A percentile compares a stretch with the other conserved stretches of the same genome.
Evolutionary conservation across 345 rosid species (phyloP).

Genomic region (Populus davidiana): DNA sequence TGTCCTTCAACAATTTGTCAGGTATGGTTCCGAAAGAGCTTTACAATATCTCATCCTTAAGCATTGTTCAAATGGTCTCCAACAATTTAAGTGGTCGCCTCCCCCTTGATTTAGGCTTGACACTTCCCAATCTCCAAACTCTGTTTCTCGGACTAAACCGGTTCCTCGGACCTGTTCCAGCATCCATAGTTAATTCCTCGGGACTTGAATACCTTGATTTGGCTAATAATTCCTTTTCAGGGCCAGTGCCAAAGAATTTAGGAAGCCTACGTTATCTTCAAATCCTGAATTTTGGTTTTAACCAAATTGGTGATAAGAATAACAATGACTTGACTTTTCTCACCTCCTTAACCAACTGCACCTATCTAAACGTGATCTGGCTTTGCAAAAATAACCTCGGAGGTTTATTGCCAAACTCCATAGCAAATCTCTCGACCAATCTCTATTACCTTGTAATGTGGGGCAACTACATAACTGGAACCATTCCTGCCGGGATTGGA

Average conservation of each 20-base stretch:
- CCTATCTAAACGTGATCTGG: background rate
- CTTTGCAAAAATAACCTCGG: background rate
- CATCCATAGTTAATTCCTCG: background rate
- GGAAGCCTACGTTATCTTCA: background rate
- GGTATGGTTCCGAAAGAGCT: background rate
- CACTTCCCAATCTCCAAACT: background rate
- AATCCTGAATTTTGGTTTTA: background rate
- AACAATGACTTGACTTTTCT: background rate
- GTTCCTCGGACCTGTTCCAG: background rate
- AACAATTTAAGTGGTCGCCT: background rate
- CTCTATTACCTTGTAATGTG: background rate
- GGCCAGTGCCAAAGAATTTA: background rate
- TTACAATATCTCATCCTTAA: background rate
- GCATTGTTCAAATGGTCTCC: background rate
- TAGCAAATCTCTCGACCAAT: background rate
- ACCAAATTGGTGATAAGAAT: background rate
- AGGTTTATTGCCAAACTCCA: background rate
- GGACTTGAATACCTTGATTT: background rate
- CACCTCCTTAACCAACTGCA: background rate
- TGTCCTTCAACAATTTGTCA: background rate
- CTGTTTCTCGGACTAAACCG: background rate
- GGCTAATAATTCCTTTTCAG: background rate
- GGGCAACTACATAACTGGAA: background rate
- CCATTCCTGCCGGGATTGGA: background rate
- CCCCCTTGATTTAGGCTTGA: background rate